phyloP scores from a whole-genome alignment of 352 stramenopile species.

The Globisporangium splendens region DNA sequence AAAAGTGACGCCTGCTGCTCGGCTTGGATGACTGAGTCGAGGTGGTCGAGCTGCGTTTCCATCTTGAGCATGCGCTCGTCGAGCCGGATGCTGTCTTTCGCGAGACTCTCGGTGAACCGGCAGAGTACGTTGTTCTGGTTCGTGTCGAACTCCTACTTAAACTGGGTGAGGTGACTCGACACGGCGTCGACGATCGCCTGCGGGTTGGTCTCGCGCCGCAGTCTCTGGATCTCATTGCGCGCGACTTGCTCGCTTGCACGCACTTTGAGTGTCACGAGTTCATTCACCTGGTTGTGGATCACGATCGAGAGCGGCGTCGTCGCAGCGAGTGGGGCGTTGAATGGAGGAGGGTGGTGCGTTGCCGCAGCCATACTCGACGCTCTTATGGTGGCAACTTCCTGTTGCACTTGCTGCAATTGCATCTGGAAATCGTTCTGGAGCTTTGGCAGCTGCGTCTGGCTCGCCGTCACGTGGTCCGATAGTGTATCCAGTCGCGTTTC shows the following conservation, averaged over 20 bases:
- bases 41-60: slow-evolving; percentile 42
- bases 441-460: slow-evolving; percentile 13
- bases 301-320: slow-evolving; percentile 28
- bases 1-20: slow-evolving; percentile 70
- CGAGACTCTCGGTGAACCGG: slow-evolving; percentile 53
- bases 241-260: slow-evolving; percentile 27
- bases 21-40: slow-evolving; percentile 59
- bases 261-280: slow-evolving; percentile 30
- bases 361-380: slow-evolving; percentile 2
- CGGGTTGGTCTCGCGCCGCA: slow-evolving; percentile 14
- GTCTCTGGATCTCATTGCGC: slow-evolving; percentile 10
- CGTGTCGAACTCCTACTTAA: slow-evolving; percentile 56
- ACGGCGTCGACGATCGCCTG: slow-evolving; percentile 53
- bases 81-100: slow-evolving; percentile 39
- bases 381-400: slow-evolving; percentile 23
- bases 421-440: slow-evolving; percentile 15
- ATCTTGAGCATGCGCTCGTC: slow-evolving; percentile 51
- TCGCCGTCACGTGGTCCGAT: slow-evolving; percentile 43
- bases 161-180: slow-evolving; percentile 50
- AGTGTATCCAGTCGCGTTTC: slow-evolving; percentile 60
- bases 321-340: slow-evolving; percentile 6
- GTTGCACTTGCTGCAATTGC: slow-evolving; percentile 28
- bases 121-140: slow-evolving; percentile 44
- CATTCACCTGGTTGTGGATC: slow-evolving; percentile 53
- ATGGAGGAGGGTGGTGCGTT: slow-evolving; percentile 1